These are phyloP conservation scores for Globisporangium solare DNA, from an alignment of 352 stramenopile species.

Conservation along the genomic window DNA sequence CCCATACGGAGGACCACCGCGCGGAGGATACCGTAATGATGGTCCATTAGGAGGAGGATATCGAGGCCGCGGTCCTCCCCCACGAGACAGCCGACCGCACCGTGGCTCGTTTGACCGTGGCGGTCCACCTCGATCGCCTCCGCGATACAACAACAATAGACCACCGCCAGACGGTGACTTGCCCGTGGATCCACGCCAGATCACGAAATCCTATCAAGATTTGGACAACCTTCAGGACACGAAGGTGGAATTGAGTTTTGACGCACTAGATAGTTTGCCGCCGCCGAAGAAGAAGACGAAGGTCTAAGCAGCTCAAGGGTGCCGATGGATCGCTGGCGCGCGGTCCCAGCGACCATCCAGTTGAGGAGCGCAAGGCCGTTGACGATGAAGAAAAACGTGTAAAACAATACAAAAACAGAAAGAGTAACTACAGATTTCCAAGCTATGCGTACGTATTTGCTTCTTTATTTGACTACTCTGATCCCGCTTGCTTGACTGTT, in stretches of 20 bases:
- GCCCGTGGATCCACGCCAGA: constrained; percentile 70
- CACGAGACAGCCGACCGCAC: constrained; percentile 39
- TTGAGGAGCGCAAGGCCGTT: neutral
- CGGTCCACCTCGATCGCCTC: constrained; percentile 27
- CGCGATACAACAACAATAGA: constrained; percentile 22
- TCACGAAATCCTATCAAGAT: constrained; percentile 83
- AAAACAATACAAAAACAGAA: constrained; percentile 4
- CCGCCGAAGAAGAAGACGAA: constrained; percentile 87
- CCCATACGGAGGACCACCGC: constrained; percentile 19
- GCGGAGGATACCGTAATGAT: constrained; percentile 51
- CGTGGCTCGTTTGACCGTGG: constrained; percentile 39
- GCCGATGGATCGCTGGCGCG: neutral
- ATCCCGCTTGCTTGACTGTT: neutral
- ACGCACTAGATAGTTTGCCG: constrained; percentile 70
- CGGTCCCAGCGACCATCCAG: too few relatives aligned
- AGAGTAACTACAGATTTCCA: neutral
- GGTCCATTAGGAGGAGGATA: constrained; percentile 32
- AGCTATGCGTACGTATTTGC: neutral
- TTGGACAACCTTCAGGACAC: constrained; percentile 80
- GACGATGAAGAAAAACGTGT: neutral
- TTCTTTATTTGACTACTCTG: too few relatives aligned
- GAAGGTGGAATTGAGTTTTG: constrained; percentile 82
- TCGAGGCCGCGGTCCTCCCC: constrained; percentile 41
- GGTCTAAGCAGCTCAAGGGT: constrained; percentile 24
- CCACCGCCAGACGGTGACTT: constrained; percentile 60